These are phyloP conservation scores for Citropsis articulata DNA, from an alignment of 345 rosid species.

Conservation along the genomic window DNA sequence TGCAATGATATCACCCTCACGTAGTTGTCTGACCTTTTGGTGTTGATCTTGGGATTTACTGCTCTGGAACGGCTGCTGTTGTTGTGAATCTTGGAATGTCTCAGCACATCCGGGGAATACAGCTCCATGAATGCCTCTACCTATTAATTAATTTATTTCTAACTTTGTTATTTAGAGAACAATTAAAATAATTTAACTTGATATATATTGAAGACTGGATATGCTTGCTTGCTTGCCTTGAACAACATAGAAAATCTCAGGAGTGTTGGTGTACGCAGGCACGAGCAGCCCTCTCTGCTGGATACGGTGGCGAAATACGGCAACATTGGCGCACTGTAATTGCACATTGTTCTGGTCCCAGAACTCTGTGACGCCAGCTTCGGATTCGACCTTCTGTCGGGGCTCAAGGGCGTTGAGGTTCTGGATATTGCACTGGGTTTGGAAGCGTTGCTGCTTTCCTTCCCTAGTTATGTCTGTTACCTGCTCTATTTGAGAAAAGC, in stretches of 20 bases:
- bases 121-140: constrained; percentile 34
- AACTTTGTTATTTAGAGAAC: too few species aligned
- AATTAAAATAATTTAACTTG: too few species aligned
- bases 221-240: constrained; percentile 28
- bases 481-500: constrained; percentile 10
- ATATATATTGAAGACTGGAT: too few species aligned
- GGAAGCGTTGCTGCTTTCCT: background rate
- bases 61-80: background rate
- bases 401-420: constrained; percentile 36
- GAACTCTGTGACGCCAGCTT: constrained; percentile 42
- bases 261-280: constrained; percentile 37
- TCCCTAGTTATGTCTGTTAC: background rate
- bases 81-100: constrained; percentile 31
- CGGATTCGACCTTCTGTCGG: constrained; percentile 23
- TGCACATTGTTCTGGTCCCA: constrained; percentile 41
- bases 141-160: constrained; percentile 5
- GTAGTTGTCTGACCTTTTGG: constrained; percentile 34
- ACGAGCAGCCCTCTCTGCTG: constrained; percentile 32
- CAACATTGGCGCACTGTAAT: constrained; percentile 45
- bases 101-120: constrained; percentile 40
- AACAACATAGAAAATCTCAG: constrained; percentile 39
- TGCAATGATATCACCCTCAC: constrained; percentile 41
- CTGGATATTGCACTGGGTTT: constrained; percentile 29
- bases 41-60: constrained; percentile 18
- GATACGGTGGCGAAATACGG: constrained; percentile 37